Evolutionary conservation across 139 green algal genomes (phyloP).

Genomic region (Chlorella vulgaris): DNA sequence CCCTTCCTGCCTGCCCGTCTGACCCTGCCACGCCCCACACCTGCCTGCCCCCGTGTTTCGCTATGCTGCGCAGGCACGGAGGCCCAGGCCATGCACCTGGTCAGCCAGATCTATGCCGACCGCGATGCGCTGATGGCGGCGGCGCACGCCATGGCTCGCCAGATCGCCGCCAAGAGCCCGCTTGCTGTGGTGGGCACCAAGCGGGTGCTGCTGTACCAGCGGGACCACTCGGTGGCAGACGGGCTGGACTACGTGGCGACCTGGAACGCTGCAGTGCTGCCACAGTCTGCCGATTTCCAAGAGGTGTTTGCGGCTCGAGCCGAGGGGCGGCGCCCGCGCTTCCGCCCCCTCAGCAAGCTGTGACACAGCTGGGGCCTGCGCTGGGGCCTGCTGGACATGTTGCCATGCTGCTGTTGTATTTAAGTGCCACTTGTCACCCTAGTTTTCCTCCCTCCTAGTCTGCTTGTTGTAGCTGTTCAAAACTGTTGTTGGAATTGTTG

Average conservation of each 20-base stretch:
- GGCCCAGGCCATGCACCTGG: constrained; percentile 23
- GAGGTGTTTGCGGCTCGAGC: constrained; percentile 44
- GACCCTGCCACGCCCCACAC: too few species aligned
- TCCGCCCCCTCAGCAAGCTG: constrained; percentile 40
- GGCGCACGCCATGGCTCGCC: constrained; percentile 48
- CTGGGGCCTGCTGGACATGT: not conserved
- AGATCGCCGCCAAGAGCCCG: constrained; percentile 67
- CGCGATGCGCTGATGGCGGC: constrained; percentile 40
- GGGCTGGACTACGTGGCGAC: constrained; percentile 70
- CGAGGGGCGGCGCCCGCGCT: constrained; percentile 36
- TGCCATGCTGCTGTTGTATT: too few species aligned
- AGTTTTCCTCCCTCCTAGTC: too few species aligned
- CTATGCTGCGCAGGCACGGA: constrained; percentile 19
- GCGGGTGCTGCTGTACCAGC: constrained; percentile 66
- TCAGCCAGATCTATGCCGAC: not conserved
- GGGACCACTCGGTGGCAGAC: constrained; percentile 58
- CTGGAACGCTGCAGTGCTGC: constrained; percentile 65
- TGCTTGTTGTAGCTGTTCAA: too few species aligned
- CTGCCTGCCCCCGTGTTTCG: not conserved
- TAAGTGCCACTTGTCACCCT: too few species aligned
- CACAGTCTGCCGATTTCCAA: constrained; percentile 50
- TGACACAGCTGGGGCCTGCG: constrained; percentile 16
- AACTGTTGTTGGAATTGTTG: too few species aligned
- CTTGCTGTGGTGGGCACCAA: constrained; percentile 84
- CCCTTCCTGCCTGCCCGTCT: too few species aligned